Evolutionary conservation across 139 green algal genomes (phyloP).

Genomic region (Dunaliella primolecta): DNA sequence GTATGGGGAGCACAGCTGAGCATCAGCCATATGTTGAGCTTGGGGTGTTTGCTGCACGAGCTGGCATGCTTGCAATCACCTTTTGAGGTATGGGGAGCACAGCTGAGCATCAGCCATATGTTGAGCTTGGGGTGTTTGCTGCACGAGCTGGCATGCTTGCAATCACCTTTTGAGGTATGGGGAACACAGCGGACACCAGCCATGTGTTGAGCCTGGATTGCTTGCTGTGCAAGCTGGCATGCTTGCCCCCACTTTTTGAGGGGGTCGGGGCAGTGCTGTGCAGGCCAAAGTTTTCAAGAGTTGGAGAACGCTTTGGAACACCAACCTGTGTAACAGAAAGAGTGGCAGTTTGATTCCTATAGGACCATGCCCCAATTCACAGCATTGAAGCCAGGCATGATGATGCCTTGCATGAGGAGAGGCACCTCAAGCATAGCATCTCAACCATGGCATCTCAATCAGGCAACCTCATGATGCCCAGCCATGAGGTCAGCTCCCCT

Average conservation of each 20-base stretch:
- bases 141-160: conserved; percentile 55
- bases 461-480: no score
- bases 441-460: no score
- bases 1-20: not conserved
- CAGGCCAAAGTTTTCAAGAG: no score
- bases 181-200: not conserved
- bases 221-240: conserved; percentile 57
- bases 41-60: conserved; percentile 62
- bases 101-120: conserved; percentile 42
- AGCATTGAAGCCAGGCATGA: no score
- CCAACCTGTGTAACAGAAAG: no score
- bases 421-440: no score
- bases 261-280: not conserved
- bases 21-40: conserved; percentile 54
- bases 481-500: no score
- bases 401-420: no score
- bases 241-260: conserved; percentile 53
- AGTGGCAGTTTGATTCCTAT: no score
- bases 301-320: no score
- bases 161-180: conserved; percentile 48
- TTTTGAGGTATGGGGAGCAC: conserved; percentile 36
- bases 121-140: conserved; percentile 59
- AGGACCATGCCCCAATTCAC: no score
- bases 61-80: conserved; percentile 47
- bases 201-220: conserved; percentile 61